Conservation (phyloP, 768 basidiomycete species). For the Pleurotus ostreatus region DNA sequence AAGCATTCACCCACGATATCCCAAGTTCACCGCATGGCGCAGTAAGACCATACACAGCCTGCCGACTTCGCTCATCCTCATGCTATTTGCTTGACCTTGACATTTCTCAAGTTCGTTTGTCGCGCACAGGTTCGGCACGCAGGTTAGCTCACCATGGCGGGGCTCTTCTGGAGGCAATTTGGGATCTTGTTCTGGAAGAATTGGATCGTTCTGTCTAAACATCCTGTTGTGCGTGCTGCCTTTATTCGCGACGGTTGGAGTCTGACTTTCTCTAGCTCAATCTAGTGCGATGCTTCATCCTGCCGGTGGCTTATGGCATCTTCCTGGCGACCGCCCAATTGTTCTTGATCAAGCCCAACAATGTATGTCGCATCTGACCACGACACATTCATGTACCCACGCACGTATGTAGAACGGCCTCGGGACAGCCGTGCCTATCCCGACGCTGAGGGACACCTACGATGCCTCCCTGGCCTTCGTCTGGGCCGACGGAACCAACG, state of each 20-base stretch:
- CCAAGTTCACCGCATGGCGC: constrained; percentile 1
- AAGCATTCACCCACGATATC: not conserved
- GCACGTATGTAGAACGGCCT: constrained; percentile 48
- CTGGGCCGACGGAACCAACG: constrained; percentile 69
- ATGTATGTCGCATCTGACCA: constrained; percentile 36
- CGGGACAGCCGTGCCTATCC: constrained; percentile 51
- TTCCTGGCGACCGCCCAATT: constrained; percentile 63
- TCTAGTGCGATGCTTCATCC: constrained; percentile 54
- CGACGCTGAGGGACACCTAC: constrained; percentile 42
- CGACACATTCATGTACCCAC: too few species aligned
- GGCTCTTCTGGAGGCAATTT: constrained; percentile 60
- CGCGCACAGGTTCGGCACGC: not conserved
- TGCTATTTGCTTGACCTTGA: not conserved
- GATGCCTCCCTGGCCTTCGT: constrained; percentile 49
- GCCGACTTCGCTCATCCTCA: not conserved
- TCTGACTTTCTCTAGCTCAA: constrained; percentile 39
- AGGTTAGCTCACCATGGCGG: constrained; percentile 17
- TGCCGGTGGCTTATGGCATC: constrained; percentile 63
- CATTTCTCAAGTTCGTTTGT: not conserved
- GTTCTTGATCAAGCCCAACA: constrained; percentile 56
- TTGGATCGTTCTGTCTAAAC: constrained; percentile 67
- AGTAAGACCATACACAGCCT: not conserved
- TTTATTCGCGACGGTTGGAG: constrained; percentile 2
- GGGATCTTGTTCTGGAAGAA: constrained; percentile 65
- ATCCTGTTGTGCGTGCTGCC: constrained; percentile 49